Conservation (phyloP, 305 asterid genomes). For the Ilex paraguariensis region DNA sequence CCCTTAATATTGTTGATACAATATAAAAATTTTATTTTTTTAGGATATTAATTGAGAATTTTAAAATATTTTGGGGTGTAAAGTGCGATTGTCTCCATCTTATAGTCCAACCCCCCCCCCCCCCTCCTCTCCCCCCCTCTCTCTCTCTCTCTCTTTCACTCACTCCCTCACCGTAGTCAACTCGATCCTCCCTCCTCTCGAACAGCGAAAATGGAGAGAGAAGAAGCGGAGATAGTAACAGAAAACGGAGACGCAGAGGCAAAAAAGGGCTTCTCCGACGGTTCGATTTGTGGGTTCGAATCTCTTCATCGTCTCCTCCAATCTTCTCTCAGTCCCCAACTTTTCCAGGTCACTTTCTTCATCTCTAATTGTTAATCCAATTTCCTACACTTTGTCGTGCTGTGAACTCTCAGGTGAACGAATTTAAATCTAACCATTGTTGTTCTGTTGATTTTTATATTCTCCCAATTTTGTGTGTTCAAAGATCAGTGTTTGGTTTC, state of each 20-base stretch:
- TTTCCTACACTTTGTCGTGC: background rate
- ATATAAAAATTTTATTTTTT: too few relatives aligned
- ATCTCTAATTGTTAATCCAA: background rate
- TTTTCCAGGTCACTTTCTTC: constrained; percentile 49
- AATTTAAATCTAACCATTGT: background rate
- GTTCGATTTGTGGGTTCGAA: constrained; percentile 76
- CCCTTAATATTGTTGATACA: too few relatives aligned
- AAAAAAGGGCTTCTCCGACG: constrained; percentile 34
- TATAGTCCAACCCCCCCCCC: too few relatives aligned
- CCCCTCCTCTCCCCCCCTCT: too few relatives aligned
- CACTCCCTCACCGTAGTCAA: too few relatives aligned
- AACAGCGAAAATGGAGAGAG: constrained; percentile 38
- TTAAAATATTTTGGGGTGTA: too few relatives aligned
- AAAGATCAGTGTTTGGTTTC: too few relatives aligned
- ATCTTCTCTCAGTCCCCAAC: constrained; percentile 62
- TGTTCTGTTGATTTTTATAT: background rate
- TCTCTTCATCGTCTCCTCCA: constrained; percentile 78
- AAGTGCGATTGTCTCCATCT: too few relatives aligned
- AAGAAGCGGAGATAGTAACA: constrained; percentile 19
- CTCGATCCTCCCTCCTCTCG: too few relatives aligned
- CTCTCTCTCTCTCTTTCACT: too few relatives aligned
- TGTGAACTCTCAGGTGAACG: background rate
- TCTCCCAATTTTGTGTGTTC: too few relatives aligned
- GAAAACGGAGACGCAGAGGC: constrained; percentile 24
- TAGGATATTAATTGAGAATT: too few relatives aligned